Conservation (phyloP, 2,329 filamentous ascomycete genomes). For the Alternaria ventricosa region DNA sequence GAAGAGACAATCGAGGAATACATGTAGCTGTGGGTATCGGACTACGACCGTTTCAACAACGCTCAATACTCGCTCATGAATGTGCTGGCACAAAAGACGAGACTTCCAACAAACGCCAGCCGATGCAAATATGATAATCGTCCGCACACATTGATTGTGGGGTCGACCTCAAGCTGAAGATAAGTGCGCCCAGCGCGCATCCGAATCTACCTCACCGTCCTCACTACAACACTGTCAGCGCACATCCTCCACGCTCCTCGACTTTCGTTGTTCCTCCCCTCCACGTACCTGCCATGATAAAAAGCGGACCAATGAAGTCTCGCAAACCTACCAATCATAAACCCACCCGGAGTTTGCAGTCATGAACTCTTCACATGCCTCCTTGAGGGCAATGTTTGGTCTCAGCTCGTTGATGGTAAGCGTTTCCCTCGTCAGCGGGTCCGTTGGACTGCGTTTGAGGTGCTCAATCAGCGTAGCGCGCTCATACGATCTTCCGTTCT, state of each 20-base stretch:
- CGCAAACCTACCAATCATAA: constrained; percentile 74
- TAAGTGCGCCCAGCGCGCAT: constrained; percentile 40
- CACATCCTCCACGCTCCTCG: not conserved
- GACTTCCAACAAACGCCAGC: not conserved
- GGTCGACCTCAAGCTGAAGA: constrained; percentile 16
- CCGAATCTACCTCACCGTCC: constrained; percentile 32
- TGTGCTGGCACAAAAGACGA: not conserved
- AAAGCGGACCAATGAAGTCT: constrained; percentile 19
- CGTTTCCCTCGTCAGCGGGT: constrained; percentile 83
- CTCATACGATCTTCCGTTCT: constrained; percentile 90
- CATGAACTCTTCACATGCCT: constrained; percentile 85
- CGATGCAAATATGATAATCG: constrained; percentile 1
- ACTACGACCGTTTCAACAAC: not conserved
- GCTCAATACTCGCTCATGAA: not conserved
- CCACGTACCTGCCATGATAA: constrained; percentile 22
- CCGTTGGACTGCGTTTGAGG: constrained; percentile 73
- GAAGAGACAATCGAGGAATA: not conserved
- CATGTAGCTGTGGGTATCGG: not conserved
- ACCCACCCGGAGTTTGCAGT: constrained; percentile 84
- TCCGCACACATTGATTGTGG: not conserved
- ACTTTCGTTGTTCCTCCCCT: not conserved
- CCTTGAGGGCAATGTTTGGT: constrained; percentile 80
- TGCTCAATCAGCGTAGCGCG: constrained; percentile 85
- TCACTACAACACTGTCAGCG: constrained; percentile 34
- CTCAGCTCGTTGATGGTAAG: constrained; percentile 73